These are phyloP conservation scores for Nicotiana rustica DNA, from an alignment of 305 asterid species.

Conservation along the genomic window DNA sequence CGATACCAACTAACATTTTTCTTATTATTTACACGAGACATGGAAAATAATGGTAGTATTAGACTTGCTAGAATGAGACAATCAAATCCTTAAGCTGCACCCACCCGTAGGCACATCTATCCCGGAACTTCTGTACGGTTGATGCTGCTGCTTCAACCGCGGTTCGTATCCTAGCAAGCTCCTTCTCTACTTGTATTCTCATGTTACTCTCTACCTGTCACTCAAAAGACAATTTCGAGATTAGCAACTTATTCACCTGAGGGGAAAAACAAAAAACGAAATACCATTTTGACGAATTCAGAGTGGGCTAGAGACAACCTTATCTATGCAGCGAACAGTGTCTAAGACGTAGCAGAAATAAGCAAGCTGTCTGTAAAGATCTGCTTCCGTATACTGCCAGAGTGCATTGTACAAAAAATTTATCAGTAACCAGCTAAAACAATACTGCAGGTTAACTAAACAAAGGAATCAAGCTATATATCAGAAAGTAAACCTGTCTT, in stretches of 20 bases:
- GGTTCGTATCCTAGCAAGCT: slow-evolving; percentile 69
- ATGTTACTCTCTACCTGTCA: slow-evolving; percentile 68
- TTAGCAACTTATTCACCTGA: background rate
- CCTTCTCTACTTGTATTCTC: slow-evolving; percentile 66
- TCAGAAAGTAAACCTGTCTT: slow-evolving; percentile 64
- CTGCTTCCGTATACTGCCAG: slow-evolving; percentile 81
- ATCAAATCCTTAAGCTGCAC: slow-evolving; percentile 66
- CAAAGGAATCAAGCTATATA: background rate
- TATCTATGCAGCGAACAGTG: slow-evolving; percentile 75
- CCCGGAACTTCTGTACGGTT: slow-evolving; percentile 68
- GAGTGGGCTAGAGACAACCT: slow-evolving; percentile 47
- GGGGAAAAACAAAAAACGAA: background rate
- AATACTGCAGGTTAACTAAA: background rate
- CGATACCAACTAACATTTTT: slow-evolving; percentile 21
- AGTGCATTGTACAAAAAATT: slow-evolving; percentile 29
- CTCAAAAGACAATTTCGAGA: background rate
- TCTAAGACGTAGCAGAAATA: slow-evolving; percentile 84
- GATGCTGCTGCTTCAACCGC: slow-evolving; percentile 74
- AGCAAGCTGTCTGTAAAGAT: slow-evolving; percentile 85
- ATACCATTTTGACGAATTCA: background rate
- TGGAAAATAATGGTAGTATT: background rate
- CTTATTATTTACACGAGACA: background rate
- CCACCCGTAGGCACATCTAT: slow-evolving; percentile 91
- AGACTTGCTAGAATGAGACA: slow-evolving; percentile 45
- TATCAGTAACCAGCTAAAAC: slow-evolving; percentile 37